Evolutionary conservation across 495 filamentous ascomycete species (phyloP).

Genomic region (Achaetomiella virescens): DNA sequence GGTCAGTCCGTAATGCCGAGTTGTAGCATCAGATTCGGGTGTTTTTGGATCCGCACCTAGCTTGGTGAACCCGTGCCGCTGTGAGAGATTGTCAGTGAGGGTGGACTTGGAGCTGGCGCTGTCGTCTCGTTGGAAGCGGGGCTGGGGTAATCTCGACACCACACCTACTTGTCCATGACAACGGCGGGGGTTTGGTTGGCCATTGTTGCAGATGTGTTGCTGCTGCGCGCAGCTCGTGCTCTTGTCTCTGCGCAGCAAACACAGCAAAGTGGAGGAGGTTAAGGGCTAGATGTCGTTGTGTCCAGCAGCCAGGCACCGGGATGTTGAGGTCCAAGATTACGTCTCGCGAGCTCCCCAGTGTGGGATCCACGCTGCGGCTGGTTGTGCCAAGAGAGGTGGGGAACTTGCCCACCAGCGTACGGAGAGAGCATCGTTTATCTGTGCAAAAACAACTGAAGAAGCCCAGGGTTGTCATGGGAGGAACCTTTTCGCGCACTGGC

Average conservation of each 20-base stretch:
- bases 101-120: constrained; percentile 4
- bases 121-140: not conserved
- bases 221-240: constrained; percentile 23
- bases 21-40: not conserved
- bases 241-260: constrained; percentile 17
- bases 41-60: constrained; percentile 57
- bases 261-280: constrained; percentile 2
- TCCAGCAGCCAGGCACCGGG: constrained; percentile 12
- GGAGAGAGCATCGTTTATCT: constrained; percentile 4
- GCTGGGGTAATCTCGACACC: constrained; percentile 16
- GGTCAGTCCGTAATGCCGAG: constrained; percentile 5
- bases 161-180: constrained; percentile 99
- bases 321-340: constrained; percentile 33
- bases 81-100: constrained; percentile 24
- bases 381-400: constrained; percentile 17
- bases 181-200: constrained; percentile 97
- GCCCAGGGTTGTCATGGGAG: no score
- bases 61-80: constrained; percentile 98
- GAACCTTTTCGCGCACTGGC: not conserved
- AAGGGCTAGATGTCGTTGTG: constrained; percentile 11
- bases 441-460: not conserved
- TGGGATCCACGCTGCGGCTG: constrained; percentile 15
- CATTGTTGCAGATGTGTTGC: constrained; percentile 50
- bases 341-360: constrained; percentile 25
- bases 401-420: constrained; percentile 11